Evolutionary conservation across 1,139 yeast species (phyloP).

Genomic region (Geotrichum citri-aurantii): DNA sequence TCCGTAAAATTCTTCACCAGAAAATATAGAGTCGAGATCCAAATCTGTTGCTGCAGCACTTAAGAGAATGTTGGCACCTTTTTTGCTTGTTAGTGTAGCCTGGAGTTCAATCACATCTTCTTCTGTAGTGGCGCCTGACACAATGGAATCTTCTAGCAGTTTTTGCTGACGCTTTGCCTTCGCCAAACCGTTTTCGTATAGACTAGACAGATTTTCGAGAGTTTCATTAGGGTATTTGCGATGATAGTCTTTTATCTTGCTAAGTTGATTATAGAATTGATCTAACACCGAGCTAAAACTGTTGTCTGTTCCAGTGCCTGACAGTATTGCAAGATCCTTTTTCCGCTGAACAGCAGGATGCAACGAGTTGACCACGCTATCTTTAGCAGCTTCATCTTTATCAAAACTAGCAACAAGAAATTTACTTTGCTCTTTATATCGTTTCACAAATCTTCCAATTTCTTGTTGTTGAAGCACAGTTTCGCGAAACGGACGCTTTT

Average conservation of each 20-base stretch:
- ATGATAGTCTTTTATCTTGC: conserved; percentile 35
- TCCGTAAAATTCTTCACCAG: conserved; percentile 61
- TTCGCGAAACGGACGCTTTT: conserved; percentile 40
- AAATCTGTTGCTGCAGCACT: conserved; percentile 44
- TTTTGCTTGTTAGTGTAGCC: conserved; percentile 6
- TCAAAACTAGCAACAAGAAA: conserved; percentile 23
- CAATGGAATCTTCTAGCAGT: conserved; percentile 15
- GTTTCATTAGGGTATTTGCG: conserved; percentile 33
- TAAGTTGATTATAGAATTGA: conserved; percentile 43
- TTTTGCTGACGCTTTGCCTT: conserved; percentile 16
- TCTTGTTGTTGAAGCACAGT: conserved; percentile 65
- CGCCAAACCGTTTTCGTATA: conserved; percentile 35
- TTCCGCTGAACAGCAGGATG: conserved; percentile 20
- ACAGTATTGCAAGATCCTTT: conserved; percentile 16
- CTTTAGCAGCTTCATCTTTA: conserved; percentile 7
- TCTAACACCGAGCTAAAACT: conserved; percentile 30
- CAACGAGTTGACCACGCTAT: conserved; percentile 15
- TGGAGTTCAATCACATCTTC: conserved; percentile 23
- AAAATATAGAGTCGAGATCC: conserved; percentile 46
- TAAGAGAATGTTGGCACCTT: conserved; percentile 22
- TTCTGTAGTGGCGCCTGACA: conserved; percentile 12
- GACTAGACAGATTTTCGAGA: conserved; percentile 36
- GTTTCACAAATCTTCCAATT: conserved; percentile 47
- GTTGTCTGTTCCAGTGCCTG: conserved; percentile 13
- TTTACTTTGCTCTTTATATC: conserved; percentile 41